A percentile compares a stretch with the other conserved stretches of the same genome.
phyloP scores from a whole-genome alignment of 768 basidiomycete genomes.

The Amanita polypyramis region DNA sequence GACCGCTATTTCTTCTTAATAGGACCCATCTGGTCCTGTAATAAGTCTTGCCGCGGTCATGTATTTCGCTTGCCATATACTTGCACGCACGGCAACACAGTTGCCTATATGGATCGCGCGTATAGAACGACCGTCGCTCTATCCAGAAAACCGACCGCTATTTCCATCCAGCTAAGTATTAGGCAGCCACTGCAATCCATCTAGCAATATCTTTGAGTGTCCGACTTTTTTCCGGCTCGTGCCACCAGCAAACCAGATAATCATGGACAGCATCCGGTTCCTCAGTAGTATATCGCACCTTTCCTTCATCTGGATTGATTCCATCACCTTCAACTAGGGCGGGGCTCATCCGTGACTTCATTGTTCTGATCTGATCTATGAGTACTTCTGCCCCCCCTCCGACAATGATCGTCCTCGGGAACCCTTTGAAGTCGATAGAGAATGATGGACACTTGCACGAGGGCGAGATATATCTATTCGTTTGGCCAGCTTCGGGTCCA shows the following conservation, averaged over 20 bases:
- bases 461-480: conserved; percentile 39
- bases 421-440: conserved; percentile 29
- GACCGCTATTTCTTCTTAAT: too few relatives aligned
- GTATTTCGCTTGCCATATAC: too few relatives aligned
- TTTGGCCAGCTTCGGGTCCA: conserved; percentile 23
- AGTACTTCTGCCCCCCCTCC: conserved; percentile 37
- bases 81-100: too few relatives aligned
- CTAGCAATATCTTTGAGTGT: background rate
- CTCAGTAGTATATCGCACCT: conserved; percentile 6
- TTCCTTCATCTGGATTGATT: conserved; percentile 14
- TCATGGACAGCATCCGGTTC: conserved; percentile 8
- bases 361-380: conserved; percentile 21
- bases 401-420: conserved; percentile 39
- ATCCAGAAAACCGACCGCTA: too few relatives aligned
- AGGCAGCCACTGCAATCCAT: background rate
- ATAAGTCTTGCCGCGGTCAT: too few relatives aligned
- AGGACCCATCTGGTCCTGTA: too few relatives aligned
- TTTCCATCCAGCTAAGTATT: background rate
- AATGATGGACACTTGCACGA: conserved; percentile 23
- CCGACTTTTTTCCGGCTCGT: conserved; percentile 25
- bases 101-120: too few relatives aligned
- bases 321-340: conserved; percentile 27
- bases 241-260: conserved; percentile 24
- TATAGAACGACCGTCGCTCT: too few relatives aligned
- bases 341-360: conserved; percentile 29